phyloP scores from a whole-genome alignment of 495 filamentous ascomycete species.

The Neurospora cerealis region DNA sequence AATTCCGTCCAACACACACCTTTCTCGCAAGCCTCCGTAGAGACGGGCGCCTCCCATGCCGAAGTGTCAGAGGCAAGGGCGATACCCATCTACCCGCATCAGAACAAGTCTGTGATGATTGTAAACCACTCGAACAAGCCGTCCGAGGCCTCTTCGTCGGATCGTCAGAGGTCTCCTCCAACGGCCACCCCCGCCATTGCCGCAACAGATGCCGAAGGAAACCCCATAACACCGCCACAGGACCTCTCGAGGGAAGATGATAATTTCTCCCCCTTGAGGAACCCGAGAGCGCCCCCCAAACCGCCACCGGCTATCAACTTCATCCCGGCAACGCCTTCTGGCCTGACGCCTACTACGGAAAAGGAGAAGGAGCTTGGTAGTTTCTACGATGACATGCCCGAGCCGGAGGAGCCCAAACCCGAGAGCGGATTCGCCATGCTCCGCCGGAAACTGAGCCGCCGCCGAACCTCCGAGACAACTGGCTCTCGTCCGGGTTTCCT shows the following conservation, averaged over 20 bases:
- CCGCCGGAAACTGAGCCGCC: constrained; percentile 47
- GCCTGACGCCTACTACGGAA: constrained; percentile 43
- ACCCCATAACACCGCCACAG: constrained; percentile 38
- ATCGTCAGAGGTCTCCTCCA: constrained; percentile 6
- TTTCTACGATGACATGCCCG: constrained; percentile 30
- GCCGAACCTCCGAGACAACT: constrained; percentile 44
- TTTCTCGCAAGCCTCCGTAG: constrained; percentile 50
- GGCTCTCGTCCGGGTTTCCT: constrained; percentile 28
- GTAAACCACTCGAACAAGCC: constrained; percentile 56
- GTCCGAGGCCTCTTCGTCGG: constrained; percentile 22
- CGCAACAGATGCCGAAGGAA: constrained; percentile 30
- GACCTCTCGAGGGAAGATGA: constrained; percentile 40
- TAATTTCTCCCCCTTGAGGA: constrained; percentile 57
- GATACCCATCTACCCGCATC: constrained; percentile 75
- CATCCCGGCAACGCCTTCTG: constrained; percentile 61
- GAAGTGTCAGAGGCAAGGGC: constrained; percentile 71
- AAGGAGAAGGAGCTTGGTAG: constrained; percentile 42
- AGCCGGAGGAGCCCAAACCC: constrained; percentile 13
- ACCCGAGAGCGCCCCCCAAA: constrained; percentile 56
- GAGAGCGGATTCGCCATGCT: constrained; percentile 43
- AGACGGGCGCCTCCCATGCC: constrained; percentile 41
- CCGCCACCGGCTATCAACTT: constrained; percentile 55
- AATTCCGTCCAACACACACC: constrained; percentile 44
- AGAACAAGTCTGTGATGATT: constrained; percentile 71
- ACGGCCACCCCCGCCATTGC: constrained; percentile 20